Conservation (phyloP, 1,139 yeast species). For the Pichia sp. region DNA sequence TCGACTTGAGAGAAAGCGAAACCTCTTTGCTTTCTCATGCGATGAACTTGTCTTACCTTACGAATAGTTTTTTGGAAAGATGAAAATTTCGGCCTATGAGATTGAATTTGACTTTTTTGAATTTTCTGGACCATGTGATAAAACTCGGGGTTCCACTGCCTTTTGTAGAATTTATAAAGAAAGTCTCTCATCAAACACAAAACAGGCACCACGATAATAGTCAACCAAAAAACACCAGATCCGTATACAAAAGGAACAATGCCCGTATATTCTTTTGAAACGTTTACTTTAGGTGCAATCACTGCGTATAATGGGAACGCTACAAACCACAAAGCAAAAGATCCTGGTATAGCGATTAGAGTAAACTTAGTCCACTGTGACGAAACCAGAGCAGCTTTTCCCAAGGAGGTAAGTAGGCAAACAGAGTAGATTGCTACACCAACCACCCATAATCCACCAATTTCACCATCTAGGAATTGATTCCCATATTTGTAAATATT, state of each 20-base stretch:
- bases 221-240: conserved; percentile 79
- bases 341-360: conserved; percentile 89
- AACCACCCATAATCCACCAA: conserved; percentile 94
- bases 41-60: conserved; percentile 94
- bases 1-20: conserved; percentile 97
- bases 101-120: conserved; percentile 91
- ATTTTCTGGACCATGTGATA: conserved; percentile 96
- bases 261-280: conserved; percentile 82
- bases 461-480: conserved; percentile 60
- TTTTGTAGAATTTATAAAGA: conserved; percentile 89
- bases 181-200: conserved; percentile 83
- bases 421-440: conserved; percentile 89
- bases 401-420: conserved; percentile 83
- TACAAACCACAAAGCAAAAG: conserved; percentile 75
- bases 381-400: conserved; percentile 90
- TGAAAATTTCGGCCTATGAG: conserved; percentile 90
- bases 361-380: conserved; percentile 96
- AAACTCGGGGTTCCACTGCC: conserved; percentile 86
- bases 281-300: conserved; percentile 78
- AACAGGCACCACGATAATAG: conserved; percentile 67
- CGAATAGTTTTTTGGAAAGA: conserved; percentile 96
- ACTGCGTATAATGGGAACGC: conserved; percentile 86
- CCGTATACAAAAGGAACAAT: conserved; percentile 74
- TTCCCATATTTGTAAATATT: conserved; percentile 69
- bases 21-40: conserved; percentile 97